Evolutionary conservation across 768 basidiomycete genomes (phyloP).

Genomic region (Macrolepiota fuliginosa): DNA sequence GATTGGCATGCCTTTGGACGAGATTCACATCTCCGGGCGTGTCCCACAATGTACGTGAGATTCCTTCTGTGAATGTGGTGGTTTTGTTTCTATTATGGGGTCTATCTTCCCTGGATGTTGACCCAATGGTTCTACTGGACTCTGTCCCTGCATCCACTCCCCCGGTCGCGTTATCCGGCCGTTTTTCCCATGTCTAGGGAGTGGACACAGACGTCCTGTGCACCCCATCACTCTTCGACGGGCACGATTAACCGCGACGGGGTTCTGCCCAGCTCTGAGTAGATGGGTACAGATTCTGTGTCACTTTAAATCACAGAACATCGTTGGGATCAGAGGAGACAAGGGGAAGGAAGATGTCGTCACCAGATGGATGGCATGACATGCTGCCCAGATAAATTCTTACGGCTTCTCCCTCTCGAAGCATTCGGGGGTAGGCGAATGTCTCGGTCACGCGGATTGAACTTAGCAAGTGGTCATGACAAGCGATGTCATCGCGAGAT

Average conservation of each 20-base stretch:
- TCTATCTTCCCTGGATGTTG: neutral
- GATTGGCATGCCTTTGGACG: constrained; percentile 67
- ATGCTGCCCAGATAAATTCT: neutral
- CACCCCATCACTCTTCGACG: neutral
- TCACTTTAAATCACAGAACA: neutral
- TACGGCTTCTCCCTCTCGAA: neutral
- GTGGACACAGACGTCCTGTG: neutral
- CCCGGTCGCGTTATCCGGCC: neutral
- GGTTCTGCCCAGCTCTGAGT: neutral
- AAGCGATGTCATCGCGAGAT: constrained; percentile 2
- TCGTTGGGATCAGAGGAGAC: neutral
- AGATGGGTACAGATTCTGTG: neutral
- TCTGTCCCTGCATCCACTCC: neutral
- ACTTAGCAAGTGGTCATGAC: neutral
- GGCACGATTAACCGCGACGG: neutral
- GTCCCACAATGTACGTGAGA: constrained; percentile 66
- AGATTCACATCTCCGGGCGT: constrained; percentile 67
- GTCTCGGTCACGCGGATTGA: neutral
- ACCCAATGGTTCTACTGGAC: neutral
- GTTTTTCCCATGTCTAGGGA: neutral
- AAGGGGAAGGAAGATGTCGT: neutral
- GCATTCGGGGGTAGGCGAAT: neutral
- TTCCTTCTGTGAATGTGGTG: neutral
- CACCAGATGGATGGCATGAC: constrained; percentile 4
- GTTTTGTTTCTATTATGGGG: constrained; percentile 5